Evolutionary conservation across 108 stramenopile genomes (phyloP).

Genomic region (Nitzschia palea): DNA sequence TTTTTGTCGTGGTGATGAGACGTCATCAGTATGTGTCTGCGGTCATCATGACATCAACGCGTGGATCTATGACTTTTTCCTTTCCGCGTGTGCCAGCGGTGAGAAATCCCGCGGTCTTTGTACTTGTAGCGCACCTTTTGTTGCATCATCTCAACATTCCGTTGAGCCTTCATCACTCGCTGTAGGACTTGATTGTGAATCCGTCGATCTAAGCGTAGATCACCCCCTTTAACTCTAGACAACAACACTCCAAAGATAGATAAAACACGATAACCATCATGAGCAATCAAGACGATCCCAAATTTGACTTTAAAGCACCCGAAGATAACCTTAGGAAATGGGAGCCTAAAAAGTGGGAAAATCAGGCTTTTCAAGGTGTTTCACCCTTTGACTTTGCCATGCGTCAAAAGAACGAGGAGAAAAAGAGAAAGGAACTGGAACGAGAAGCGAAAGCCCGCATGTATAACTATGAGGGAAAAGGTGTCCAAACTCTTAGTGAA

Average conservation of each 20-base stretch:
- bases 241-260: neutral
- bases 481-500: slow-evolving; percentile 28
- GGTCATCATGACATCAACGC: too few species aligned
- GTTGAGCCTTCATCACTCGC: too few species aligned
- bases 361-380: slow-evolving; percentile 42
- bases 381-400: slow-evolving; percentile 48
- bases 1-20: too few species aligned
- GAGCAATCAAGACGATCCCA: slow-evolving; percentile 33
- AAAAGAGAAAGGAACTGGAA: slow-evolving; percentile 39
- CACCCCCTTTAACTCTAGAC: neutral
- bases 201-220: too few species aligned
- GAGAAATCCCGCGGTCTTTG: too few species aligned
- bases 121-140: too few species aligned
- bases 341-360: slow-evolving; percentile 41
- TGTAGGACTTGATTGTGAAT: too few species aligned
- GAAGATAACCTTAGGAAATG: slow-evolving; percentile 46
- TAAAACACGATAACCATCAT: neutral
- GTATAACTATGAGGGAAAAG: slow-evolving; percentile 40
- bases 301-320: slow-evolving; percentile 43
- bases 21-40: too few species aligned
- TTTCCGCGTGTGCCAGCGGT: too few species aligned
- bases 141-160: too few species aligned
- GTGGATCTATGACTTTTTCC: too few species aligned
- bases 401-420: slow-evolving; percentile 44
- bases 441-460: slow-evolving; percentile 33